A percentile compares a stretch with the other conserved stretches of the same genome.
These are phyloP conservation scores for Fusarium mexicanum DNA, from an alignment of 2,329 filamentous ascomycete species.

Conservation along the genomic window DNA sequence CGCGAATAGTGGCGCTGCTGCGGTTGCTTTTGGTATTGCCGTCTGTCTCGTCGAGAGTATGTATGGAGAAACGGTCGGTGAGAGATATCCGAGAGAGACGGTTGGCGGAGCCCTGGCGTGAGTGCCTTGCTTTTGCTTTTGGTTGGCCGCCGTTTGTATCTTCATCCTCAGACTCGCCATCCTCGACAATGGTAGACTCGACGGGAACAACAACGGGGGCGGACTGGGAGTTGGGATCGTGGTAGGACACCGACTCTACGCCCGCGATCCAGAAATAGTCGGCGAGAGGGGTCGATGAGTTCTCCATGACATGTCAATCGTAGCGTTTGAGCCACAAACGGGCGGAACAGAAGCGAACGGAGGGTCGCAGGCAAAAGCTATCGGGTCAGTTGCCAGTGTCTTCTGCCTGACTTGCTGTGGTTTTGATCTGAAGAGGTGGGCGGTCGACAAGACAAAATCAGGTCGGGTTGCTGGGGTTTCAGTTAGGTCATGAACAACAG, in stretches of 20 bases:
- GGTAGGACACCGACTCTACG: conserved; percentile 73
- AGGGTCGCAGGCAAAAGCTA: not conserved
- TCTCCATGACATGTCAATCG: conserved; percentile 65
- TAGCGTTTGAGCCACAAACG: conserved; percentile 38
- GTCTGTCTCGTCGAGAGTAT: conserved; percentile 67
- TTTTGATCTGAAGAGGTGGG: conserved; percentile 22
- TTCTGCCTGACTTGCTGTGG: conserved; percentile 19
- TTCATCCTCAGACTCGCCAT: conserved; percentile 65
- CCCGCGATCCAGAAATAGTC: conserved; percentile 83
- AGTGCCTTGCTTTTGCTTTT: conserved; percentile 58
- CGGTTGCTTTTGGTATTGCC: conserved; percentile 69
- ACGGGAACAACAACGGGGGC: conserved; percentile 48
- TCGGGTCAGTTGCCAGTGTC: conserved; percentile 7
- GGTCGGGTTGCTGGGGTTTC: conserved; percentile 34
- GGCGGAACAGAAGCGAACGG: conserved; percentile 19
- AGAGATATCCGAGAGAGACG: conserved; percentile 65
- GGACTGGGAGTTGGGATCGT: conserved; percentile 57
- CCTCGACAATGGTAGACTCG: conserved; percentile 70
- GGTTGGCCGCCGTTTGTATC: conserved; percentile 44
- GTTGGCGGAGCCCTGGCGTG: conserved; percentile 68
- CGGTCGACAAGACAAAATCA: conserved; percentile 26
- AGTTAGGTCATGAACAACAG: conserved; percentile 36
- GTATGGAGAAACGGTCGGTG: conserved; percentile 62
- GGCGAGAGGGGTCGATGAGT: conserved; percentile 71
- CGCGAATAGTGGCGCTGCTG: conserved; percentile 72